Evolutionary conservation across 2,329 filamentous ascomycete species (phyloP), one percentile per base, ranked within the genome.

Genomic region (Phialophora verrucosa): DNA sequence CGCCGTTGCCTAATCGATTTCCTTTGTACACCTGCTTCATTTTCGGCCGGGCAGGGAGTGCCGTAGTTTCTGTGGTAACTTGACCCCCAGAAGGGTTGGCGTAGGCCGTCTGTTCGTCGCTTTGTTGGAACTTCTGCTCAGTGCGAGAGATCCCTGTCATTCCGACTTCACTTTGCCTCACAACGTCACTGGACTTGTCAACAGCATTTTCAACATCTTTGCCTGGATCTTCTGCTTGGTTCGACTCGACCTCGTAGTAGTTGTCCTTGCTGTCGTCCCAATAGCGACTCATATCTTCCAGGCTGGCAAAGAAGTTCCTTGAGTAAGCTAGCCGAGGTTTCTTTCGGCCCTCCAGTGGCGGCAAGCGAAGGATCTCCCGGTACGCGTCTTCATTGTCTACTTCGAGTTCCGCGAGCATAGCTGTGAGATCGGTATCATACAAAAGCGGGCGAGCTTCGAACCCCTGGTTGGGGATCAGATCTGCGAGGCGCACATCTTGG

Each of bases 221-320:
- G 17, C 38, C 38, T 12, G 64, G 47, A 8, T 59, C 38, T 56
- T 71, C 67, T 2, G 72, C 60, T 0, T 71, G 69, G n/a, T 73
- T 69, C 11, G 74, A 72, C 29, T 77, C 74, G 17, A 76, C 75
- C 61, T 81, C 78, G 64, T 81, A 81, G 73, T 87, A 87, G 32
- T 87, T 76, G 70, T 89, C 87, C 56, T 84, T 73, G 65, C 83
- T 86, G 47, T 79, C 80, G 72, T 89, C 87, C 87, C 87, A 89
- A 72, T 87, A 89, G 69, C 86, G 84, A 17, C 84, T 80, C 81
- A 89, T 81, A 42, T 81, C 82, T 69, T 88, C 84, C 60, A 89
- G 77, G 2, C 81, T 83, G 59, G 82, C 80, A 83, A 84, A 89
- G 75, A 89, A 89, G 63, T 85, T 87, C 60, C 87, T 80, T 65